A percentile compares a stretch with the other conserved stretches of the same genome.
These are phyloP conservation scores for Epichloe bromicola DNA, from an alignment of 2,329 filamentous ascomycete species.

Conservation along the genomic window DNA sequence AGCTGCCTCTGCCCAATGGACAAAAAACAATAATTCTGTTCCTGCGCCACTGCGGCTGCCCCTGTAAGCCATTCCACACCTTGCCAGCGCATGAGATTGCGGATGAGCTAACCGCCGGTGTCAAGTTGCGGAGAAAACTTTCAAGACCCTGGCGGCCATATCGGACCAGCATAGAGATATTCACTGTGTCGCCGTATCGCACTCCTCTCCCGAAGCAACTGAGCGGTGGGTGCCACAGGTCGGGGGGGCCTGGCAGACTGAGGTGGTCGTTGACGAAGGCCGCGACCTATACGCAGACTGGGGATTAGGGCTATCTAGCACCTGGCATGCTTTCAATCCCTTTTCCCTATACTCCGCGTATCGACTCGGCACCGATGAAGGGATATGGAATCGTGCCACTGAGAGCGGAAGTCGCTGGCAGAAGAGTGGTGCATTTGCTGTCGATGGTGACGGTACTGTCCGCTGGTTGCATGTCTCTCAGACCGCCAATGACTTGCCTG, in stretches of 20 bases:
- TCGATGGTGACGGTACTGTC: conserved; percentile 19
- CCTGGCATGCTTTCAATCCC: conserved; percentile 51
- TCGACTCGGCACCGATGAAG: conserved; percentile 45
- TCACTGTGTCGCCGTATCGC: conserved; percentile 49
- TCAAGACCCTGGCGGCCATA: conserved; percentile 38
- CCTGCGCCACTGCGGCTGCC: conserved; percentile 61
- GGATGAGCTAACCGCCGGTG: not conserved
- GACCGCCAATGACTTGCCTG: conserved; percentile 19
- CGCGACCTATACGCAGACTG: conserved; percentile 49
- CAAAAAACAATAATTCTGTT: conserved; percentile 53
- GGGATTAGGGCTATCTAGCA: conserved; percentile 48
- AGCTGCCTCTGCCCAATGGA: conserved; percentile 37
- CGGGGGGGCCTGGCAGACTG: conserved; percentile 42
- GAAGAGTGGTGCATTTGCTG: conserved; percentile 49
- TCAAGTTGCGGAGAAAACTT: conserved; percentile 55
- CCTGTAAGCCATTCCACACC: conserved; percentile 38
- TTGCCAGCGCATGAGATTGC: not conserved
- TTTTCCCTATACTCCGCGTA: conserved; percentile 43
- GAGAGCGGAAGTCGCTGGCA: conserved; percentile 59
- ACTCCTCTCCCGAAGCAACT: conserved; percentile 39
- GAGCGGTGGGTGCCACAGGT: conserved; percentile 44
- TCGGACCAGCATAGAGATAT: conserved; percentile 36
- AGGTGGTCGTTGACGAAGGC: conserved; percentile 46
- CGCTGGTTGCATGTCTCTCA: conserved; percentile 18
- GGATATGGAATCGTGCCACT: conserved; percentile 52